A percentile compares a stretch with the other conserved stretches of the same genome.
These are phyloP conservation scores for Colletotrichum tropicale DNA, from an alignment of 2,329 filamentous ascomycete genomes.

Conservation along the genomic window DNA sequence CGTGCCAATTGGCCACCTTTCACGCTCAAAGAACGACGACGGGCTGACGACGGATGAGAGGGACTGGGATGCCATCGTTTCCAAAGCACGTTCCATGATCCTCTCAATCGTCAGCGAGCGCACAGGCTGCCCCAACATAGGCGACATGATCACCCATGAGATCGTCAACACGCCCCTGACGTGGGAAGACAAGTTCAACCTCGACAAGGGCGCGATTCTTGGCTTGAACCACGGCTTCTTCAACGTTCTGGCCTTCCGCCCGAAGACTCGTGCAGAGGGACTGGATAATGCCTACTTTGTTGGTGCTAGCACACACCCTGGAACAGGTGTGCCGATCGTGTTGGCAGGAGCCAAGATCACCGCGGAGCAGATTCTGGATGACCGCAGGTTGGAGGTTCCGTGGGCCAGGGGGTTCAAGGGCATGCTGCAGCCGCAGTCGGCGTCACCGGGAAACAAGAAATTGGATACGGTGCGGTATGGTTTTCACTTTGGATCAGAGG, in stretches of 20 bases:
- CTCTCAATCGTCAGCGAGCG: conserved; percentile 64
- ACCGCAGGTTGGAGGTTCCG: conserved; percentile 30
- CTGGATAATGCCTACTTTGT: conserved; percentile 70
- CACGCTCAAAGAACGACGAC: conserved; percentile 45
- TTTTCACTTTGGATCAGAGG: conserved; percentile 21
- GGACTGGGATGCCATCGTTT: conserved; percentile 67
- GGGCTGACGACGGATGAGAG: conserved; percentile 42
- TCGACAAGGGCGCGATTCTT: conserved; percentile 76
- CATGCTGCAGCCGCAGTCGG: conserved; percentile 7
- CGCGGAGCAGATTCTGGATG: conserved; percentile 45
- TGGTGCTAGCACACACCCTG: conserved; percentile 76
- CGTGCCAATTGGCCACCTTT: conserved; percentile 73
- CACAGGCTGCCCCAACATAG: conserved; percentile 58
- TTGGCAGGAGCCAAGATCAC: conserved; percentile 71
- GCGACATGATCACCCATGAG: conserved; percentile 60
- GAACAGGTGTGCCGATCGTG: conserved; percentile 77
- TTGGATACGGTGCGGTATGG: conserved; percentile 12
- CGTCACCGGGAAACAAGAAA: background rate
- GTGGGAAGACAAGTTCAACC: conserved; percentile 73
- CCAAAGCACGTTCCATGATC: conserved; percentile 63
- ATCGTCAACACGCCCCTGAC: conserved; percentile 67
- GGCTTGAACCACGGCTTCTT: conserved; percentile 76
- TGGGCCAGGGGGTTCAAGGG: conserved; percentile 26
- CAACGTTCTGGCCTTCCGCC: conserved; percentile 72
- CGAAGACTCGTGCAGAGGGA: conserved; percentile 57